A percentile compares a stretch with the other conserved stretches of the same genome.
These are phyloP conservation scores for Aureobasidium melanogenum DNA, from an alignment of 2,329 filamentous ascomycete species.

Conservation along the genomic window DNA sequence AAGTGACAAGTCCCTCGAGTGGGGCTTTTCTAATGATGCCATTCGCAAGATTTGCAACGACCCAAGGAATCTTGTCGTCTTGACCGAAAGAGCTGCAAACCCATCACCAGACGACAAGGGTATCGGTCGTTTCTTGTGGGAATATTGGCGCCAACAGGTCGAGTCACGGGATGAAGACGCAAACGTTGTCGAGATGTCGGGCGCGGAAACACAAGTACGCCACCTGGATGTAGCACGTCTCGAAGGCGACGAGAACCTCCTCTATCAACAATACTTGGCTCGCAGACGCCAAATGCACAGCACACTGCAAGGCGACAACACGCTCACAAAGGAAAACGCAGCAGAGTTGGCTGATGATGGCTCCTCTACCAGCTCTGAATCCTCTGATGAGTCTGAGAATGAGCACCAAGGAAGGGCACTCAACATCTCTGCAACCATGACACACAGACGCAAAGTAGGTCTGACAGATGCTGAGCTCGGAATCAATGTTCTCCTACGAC, in stretches of 20 bases:
- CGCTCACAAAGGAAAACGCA: slow-evolving; percentile 59
- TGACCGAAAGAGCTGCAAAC: slow-evolving; percentile 64
- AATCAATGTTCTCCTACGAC: slow-evolving; percentile 79
- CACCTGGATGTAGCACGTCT: slow-evolving; percentile 44
- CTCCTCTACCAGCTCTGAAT: slow-evolving; percentile 75
- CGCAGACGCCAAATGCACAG: slow-evolving; percentile 81
- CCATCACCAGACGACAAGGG: slow-evolving; percentile 36
- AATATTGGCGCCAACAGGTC: slow-evolving; percentile 33
- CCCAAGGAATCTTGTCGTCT: slow-evolving; percentile 70
- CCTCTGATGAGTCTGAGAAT: slow-evolving; percentile 79
- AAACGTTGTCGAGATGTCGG: slow-evolving; percentile 1
- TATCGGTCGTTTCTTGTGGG: slow-evolving; percentile 69
- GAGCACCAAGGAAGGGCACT: slow-evolving; percentile 88
- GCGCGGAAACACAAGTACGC: not conserved
- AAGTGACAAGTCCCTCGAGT: slow-evolving; percentile 82
- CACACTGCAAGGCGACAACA: slow-evolving; percentile 62
- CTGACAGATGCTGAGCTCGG: slow-evolving; percentile 85
- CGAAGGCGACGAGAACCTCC: slow-evolving; percentile 63
- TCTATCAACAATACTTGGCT: slow-evolving; percentile 89
- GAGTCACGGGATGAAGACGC: not conserved
- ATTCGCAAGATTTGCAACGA: slow-evolving; percentile 67
- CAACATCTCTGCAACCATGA: slow-evolving; percentile 77
- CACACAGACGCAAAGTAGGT: slow-evolving; percentile 79
- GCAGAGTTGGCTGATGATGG: slow-evolving; percentile 51
- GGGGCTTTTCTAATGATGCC: slow-evolving; percentile 85